Conservation (phyloP, 176 grass and related monocot species). For the Phoenix dactylifera region DNA sequence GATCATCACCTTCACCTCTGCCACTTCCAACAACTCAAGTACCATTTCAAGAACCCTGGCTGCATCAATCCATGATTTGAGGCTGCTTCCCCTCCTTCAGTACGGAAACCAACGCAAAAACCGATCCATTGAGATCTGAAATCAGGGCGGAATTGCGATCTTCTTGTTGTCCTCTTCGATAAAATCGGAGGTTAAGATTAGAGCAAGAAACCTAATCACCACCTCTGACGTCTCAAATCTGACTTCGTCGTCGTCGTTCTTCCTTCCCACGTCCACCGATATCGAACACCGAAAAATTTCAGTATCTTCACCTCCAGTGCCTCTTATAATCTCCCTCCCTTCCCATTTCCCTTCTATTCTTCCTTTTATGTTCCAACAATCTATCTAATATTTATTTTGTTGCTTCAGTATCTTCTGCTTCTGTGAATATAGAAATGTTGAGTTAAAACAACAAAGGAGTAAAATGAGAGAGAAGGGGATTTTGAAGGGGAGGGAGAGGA, state of each 20-base stretch:
- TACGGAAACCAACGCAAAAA: slow-evolving; percentile 7
- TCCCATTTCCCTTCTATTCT: too few relatives aligned
- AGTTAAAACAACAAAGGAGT: too few relatives aligned
- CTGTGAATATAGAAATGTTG: too few relatives aligned
- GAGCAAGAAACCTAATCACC: slow-evolving; percentile 38
- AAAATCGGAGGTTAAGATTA: slow-evolving; percentile 35
- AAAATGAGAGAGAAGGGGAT: too few relatives aligned
- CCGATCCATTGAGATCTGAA: slow-evolving; percentile 18
- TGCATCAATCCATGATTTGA: slow-evolving; percentile 42
- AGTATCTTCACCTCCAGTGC: slow-evolving; percentile 58
- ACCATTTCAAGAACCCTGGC: slow-evolving; percentile 36
- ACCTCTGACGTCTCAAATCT: slow-evolving; percentile 19
- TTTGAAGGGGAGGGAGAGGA: too few relatives aligned
- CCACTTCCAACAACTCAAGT: slow-evolving; percentile 15
- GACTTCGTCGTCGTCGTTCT: background rate
- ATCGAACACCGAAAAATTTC: slow-evolving; percentile 82
- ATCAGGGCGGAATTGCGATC: slow-evolving; percentile 28
- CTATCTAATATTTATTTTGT: too few relatives aligned
- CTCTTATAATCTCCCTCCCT: too few relatives aligned
- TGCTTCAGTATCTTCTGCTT: too few relatives aligned
- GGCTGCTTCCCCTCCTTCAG: slow-evolving; percentile 18
- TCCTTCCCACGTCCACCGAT: slow-evolving; percentile 31
- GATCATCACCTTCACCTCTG: background rate
- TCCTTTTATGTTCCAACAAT: too few relatives aligned
- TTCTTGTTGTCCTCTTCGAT: slow-evolving; percentile 54